Percentiles rank a stretch among this genome's conserved stretches.
Evolutionary conservation across 169 alveolate species (phyloP).

Genomic region (Theileria annulata): DNA sequence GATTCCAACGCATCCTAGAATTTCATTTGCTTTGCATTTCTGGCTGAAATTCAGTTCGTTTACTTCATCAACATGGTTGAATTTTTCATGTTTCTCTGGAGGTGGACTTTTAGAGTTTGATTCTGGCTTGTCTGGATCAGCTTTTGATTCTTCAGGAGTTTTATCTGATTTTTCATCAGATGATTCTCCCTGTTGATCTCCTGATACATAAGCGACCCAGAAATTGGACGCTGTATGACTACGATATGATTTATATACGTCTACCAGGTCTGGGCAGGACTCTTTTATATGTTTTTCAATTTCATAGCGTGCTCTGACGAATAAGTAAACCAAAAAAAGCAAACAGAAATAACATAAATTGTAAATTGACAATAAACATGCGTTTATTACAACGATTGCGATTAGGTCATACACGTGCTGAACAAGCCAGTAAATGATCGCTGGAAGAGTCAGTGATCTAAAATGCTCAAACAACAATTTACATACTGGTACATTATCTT

Average conservation of each 20-base stretch:
- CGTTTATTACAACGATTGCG: constrained; percentile 69
- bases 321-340: constrained; percentile 76
- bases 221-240: constrained; percentile 79
- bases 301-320: constrained; percentile 82
- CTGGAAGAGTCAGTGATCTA: constrained; percentile 75
- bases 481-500: constrained; percentile 68
- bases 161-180: neutral
- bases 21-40: constrained; percentile 61
- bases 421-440: constrained; percentile 77
- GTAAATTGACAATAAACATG: constrained; percentile 70
- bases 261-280: constrained; percentile 84
- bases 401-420: constrained; percentile 76
- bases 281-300: constrained; percentile 82
- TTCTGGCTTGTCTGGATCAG: neutral
- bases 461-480: constrained; percentile 74
- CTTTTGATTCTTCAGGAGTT: neutral
- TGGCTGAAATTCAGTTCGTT: constrained; percentile 15
- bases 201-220: constrained; percentile 87
- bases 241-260: constrained; percentile 78
- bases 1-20: constrained; percentile 85
- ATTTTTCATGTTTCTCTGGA: neutral
- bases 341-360: constrained; percentile 71
- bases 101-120: neutral
- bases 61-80: constrained; percentile 18
- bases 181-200: constrained; percentile 17